These are phyloP conservation scores for Erysimum cheiranthoides DNA, from an alignment of 345 rosid genomes.

Conservation along the genomic window DNA sequence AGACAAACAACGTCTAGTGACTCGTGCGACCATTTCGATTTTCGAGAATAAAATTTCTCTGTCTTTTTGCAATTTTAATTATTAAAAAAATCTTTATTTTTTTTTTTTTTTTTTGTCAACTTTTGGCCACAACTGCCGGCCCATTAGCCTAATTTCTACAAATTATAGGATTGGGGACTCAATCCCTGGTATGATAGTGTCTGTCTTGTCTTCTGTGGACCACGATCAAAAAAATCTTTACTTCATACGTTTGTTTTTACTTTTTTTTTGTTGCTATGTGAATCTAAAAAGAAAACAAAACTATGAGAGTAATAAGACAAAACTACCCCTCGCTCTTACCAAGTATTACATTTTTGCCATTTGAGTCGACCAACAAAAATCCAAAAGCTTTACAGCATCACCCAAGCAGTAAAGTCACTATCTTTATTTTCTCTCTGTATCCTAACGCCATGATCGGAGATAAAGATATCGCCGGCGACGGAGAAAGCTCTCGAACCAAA, in stretches of 20 bases:
- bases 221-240: too few relatives aligned
- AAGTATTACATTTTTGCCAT: constrained; percentile 38
- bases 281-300: background rate
- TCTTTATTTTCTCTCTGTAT: background rate
- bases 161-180: too few relatives aligned
- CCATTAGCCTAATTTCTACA: too few relatives aligned
- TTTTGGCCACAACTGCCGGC: too few relatives aligned
- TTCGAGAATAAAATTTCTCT: background rate
- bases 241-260: too few relatives aligned
- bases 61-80: background rate
- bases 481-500: constrained; percentile 57
- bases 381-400: background rate
- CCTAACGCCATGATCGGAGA: constrained; percentile 66
- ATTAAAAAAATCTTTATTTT: too few relatives aligned
- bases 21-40: constrained; percentile 29
- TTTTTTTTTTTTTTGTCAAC: too few relatives aligned
- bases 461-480: constrained; percentile 57
- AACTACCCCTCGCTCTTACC: constrained; percentile 3
- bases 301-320: background rate
- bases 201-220: too few relatives aligned
- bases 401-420: background rate
- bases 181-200: too few relatives aligned
- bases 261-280: too few relatives aligned
- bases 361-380: constrained; percentile 1
- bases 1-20: constrained; percentile 28